Evolutionary conservation across 768 basidiomycete species (phyloP).

Genomic region (Amanita jacksonii): DNA sequence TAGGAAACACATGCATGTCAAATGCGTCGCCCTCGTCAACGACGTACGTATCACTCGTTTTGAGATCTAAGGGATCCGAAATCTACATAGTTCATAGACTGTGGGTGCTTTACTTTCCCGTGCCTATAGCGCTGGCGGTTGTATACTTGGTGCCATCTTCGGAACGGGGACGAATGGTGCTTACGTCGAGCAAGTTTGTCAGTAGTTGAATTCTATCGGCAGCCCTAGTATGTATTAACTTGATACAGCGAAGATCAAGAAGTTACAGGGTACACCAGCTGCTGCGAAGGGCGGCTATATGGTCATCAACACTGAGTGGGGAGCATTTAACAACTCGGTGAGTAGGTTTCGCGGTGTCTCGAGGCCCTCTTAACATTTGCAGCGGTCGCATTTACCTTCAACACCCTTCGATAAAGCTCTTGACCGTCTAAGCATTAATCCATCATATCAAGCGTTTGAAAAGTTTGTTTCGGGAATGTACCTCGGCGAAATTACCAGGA

Average conservation of each 20-base stretch:
- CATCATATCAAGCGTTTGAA: conserved; percentile 87
- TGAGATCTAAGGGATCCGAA: background rate
- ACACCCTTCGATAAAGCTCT: conserved; percentile 89
- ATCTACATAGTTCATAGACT: conserved; percentile 43
- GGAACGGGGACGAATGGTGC: conserved; percentile 99
- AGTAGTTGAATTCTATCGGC: conserved; percentile 10
- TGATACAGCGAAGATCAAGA: conserved; percentile 58
- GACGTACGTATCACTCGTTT: conserved; percentile 47
- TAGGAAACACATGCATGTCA: conserved; percentile 85
- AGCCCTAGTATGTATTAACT: background rate
- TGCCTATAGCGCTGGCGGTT: conserved; percentile 89
- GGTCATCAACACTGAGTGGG: conserved; percentile 99
- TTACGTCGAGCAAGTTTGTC: conserved; percentile 78
- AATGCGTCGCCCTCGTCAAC: conserved; percentile 88
- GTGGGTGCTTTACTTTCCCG: conserved; percentile 91
- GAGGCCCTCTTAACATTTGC: background rate
- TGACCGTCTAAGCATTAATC: conserved; percentile 93
- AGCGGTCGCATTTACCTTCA: conserved; percentile 77
- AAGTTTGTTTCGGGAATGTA: conserved; percentile 99
- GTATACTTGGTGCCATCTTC: conserved; percentile 85
- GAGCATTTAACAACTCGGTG: conserved; percentile 92
- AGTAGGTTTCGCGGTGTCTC: conserved; percentile 12
- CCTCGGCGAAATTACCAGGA: conserved; percentile 88
- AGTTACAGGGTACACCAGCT: conserved; percentile 59
- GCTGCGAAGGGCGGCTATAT: conserved; percentile 63